Evolutionary conservation across 495 filamentous ascomycete species (phyloP).

Genomic region (Achaetomiella virescens): DNA sequence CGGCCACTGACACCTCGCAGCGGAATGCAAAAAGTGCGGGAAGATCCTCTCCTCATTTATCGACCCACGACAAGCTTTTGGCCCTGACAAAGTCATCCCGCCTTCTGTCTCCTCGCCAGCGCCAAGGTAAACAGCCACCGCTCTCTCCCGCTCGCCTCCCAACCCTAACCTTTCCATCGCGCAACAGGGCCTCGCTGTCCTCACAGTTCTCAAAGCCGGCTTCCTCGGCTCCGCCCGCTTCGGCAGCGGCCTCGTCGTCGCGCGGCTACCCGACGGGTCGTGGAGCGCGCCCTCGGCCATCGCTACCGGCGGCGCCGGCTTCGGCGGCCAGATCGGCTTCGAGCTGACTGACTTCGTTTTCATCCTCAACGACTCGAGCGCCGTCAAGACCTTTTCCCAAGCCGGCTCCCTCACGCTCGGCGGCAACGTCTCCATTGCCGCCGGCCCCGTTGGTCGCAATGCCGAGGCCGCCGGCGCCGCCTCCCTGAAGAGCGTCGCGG

Average conservation of each 20-base stretch:
- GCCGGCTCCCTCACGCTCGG: slow-evolving; percentile 84
- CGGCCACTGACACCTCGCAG: slow-evolving; percentile 31
- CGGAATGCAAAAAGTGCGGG: slow-evolving; percentile 83
- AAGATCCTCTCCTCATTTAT: slow-evolving; percentile 94
- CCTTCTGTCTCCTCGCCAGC: slow-evolving; percentile 78
- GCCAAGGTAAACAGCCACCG: slow-evolving; percentile 66
- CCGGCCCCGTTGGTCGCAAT: slow-evolving; percentile 88
- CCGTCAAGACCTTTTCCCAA: slow-evolving; percentile 93
- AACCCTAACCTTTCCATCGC: not conserved
- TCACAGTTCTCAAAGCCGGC: slow-evolving; percentile 93
- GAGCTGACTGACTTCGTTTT: slow-evolving; percentile 99
- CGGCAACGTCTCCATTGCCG: slow-evolving; percentile 93
- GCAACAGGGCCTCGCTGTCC: slow-evolving; percentile 80
- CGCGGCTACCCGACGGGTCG: slow-evolving; percentile 79
- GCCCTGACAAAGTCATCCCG: slow-evolving; percentile 95
- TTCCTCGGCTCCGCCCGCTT: slow-evolving; percentile 91
- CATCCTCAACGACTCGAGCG: slow-evolving; percentile 88
- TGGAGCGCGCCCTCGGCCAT: slow-evolving; percentile 97
- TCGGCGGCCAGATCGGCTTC: slow-evolving; percentile 95
- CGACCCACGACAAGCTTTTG: slow-evolving; percentile 89
- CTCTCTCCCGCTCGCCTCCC: not conserved
- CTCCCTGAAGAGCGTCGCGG: slow-evolving; percentile 80
- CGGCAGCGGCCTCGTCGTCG: slow-evolving; percentile 89
- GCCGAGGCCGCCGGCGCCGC: slow-evolving; percentile 95
- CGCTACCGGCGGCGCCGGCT: slow-evolving; percentile 81